Conservation (phyloP, 352 stramenopile genomes). For the Globisporangium polare region DNA sequence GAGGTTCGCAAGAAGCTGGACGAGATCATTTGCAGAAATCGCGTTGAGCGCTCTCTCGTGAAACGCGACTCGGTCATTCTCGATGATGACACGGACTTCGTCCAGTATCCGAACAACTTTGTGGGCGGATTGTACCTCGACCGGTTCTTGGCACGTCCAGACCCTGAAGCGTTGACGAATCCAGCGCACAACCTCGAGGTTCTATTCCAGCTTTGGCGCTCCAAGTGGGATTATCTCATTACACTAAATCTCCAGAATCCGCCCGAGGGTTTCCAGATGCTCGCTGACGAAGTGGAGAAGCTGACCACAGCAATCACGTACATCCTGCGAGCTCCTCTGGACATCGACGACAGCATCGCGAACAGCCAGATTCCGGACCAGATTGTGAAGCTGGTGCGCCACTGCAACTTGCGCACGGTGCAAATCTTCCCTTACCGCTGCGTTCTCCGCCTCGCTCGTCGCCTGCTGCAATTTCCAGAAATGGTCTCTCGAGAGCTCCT, state of each 20-base stretch:
- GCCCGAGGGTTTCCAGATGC: conserved; percentile 41
- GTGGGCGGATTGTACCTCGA: conserved; percentile 73
- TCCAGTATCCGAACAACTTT: conserved; percentile 61
- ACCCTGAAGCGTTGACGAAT: conserved; percentile 72
- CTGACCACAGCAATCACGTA: conserved; percentile 68
- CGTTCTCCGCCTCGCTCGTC: conserved; percentile 53
- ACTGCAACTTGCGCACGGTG: conserved; percentile 73
- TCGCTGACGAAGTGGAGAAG: conserved; percentile 56
- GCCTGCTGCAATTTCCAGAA: conserved; percentile 58
- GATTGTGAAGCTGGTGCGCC: conserved; percentile 66
- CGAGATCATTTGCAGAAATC: conserved; percentile 75
- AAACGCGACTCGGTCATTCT: conserved; percentile 80
- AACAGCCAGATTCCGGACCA: conserved; percentile 64
- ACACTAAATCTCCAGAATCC: conserved; percentile 59
- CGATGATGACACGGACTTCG: conserved; percentile 58
- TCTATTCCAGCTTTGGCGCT: conserved; percentile 71
- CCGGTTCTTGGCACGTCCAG: conserved; percentile 61
- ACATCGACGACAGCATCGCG: conserved; percentile 71
- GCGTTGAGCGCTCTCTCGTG: conserved; percentile 57
- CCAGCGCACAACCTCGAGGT: conserved; percentile 75
- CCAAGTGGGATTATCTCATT: conserved; percentile 51
- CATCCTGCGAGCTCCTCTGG: conserved; percentile 56
- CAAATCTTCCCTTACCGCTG: conserved; percentile 71
- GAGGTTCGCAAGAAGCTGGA: conserved; percentile 76
- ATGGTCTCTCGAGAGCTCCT: conserved; percentile 69